phyloP scores from a whole-genome alignment of 371 early-diverging fungal genomes.

The Mucor piriformis region DNA sequence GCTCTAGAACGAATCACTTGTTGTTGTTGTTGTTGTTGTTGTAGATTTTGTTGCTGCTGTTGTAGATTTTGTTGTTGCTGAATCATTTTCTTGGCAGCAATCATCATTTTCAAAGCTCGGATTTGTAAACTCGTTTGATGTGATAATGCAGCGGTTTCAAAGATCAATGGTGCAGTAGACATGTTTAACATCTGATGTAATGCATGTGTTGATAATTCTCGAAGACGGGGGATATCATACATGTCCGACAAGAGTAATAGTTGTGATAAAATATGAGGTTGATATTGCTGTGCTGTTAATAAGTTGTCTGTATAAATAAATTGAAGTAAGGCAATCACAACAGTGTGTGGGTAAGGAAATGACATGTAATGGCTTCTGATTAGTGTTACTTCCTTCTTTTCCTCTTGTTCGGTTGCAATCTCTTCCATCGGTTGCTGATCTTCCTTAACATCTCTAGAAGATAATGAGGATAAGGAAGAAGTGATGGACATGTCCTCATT shows the following conservation, averaged over 20 bases:
- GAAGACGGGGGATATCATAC: constrained; percentile 58
- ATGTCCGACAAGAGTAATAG: constrained; percentile 58
- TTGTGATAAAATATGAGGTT: constrained; percentile 58
- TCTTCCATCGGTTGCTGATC: not conserved
- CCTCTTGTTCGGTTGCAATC: not conserved
- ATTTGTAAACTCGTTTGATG: constrained; percentile 56
- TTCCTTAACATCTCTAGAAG: not conserved
- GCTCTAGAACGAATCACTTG: constrained; percentile 21
- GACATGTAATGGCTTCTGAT: constrained; percentile 26
- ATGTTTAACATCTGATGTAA: constrained; percentile 64
- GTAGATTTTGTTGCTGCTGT: constrained; percentile 27
- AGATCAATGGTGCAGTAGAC: constrained; percentile 62
- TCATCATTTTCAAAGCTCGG: constrained; percentile 52
- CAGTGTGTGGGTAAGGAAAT: constrained; percentile 62
- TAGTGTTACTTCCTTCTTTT: not conserved
- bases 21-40: constrained; percentile 22
- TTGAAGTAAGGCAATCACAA: constrained; percentile 63
- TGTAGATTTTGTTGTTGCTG: constrained; percentile 33
- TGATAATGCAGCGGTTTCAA: constrained; percentile 55
- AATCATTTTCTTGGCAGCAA: constrained; percentile 49
- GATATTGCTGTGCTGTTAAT: constrained; percentile 56
- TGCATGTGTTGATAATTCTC: constrained; percentile 52
- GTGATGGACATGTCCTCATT: not conserved
- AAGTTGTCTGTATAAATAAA: constrained; percentile 70
- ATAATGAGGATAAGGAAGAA: not conserved